Evolutionary conservation across 106 monocot genomes (phyloP).

Genomic region (Hemerocallis citrina): DNA sequence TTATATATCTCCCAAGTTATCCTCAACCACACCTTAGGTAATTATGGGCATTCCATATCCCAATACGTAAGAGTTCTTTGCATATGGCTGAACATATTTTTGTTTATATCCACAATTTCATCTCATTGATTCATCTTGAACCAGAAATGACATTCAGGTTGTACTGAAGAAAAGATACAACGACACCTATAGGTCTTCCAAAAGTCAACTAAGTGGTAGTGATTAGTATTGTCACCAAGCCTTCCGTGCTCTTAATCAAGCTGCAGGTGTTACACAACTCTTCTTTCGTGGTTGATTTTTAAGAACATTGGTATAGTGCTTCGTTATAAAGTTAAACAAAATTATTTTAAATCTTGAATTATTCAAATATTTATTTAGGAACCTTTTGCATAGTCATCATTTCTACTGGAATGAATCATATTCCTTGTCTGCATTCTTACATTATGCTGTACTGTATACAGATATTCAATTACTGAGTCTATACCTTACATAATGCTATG

Average conservation of each 20-base stretch:
- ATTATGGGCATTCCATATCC: constrained; percentile 99
- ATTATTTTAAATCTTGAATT: too few relatives aligned
- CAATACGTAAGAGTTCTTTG: constrained; percentile 71
- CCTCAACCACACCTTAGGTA: constrained; percentile 68
- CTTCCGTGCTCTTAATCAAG: constrained; percentile 98
- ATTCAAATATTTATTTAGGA: neutral
- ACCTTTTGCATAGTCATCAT: neutral
- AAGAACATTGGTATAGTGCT: neutral
- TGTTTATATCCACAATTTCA: neutral
- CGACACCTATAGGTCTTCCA: constrained; percentile 75
- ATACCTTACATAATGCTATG: neutral
- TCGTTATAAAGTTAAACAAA: neutral
- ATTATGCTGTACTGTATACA: neutral
- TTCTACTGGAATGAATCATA: neutral
- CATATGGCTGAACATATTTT: neutral
- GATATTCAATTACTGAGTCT: neutral
- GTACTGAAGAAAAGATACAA: constrained; percentile 89
- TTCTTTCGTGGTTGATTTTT: neutral
- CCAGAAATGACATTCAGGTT: constrained; percentile 92
- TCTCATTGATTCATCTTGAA: constrained; percentile 22
- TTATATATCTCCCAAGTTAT: constrained; percentile 5
- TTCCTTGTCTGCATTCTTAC: neutral
- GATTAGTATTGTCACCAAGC: constrained; percentile 99
- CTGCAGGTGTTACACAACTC: constrained; percentile 48
- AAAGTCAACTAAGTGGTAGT: constrained; percentile 77